A percentile compares a stretch with the other conserved stretches of the same genome.
phyloP scores from a whole-genome alignment of 116 monocot genomes.

The Iris pallida region DNA sequence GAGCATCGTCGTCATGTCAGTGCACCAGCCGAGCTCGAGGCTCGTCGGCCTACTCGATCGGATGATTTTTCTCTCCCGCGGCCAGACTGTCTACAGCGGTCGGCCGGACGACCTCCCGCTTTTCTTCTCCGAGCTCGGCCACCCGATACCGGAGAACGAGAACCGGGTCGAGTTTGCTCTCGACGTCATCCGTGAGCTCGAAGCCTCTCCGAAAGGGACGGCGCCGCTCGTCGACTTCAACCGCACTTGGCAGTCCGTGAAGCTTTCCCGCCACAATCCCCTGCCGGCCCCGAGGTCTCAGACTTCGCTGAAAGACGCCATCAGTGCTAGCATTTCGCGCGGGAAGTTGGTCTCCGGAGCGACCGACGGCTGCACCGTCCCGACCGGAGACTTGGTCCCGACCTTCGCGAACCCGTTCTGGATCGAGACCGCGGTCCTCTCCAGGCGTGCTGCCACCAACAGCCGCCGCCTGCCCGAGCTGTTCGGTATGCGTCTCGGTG shows the following conservation, averaged over 20 bases:
- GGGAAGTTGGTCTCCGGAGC: constrained; percentile 76
- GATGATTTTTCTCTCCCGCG: constrained; percentile 33
- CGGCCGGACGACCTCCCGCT: constrained; percentile 11
- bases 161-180: constrained; percentile 45
- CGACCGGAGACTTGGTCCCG: constrained; percentile 14
- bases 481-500: constrained; percentile 47
- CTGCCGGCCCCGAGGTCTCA: not conserved
- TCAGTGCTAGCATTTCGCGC: constrained; percentile 46
- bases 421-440: constrained; percentile 55
- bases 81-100: constrained; percentile 35
- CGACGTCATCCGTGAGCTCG: constrained; percentile 40
- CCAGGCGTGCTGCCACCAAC: constrained; percentile 47
- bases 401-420: constrained; percentile 64
- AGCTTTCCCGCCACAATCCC: not conserved
- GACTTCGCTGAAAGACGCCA: constrained; percentile 16
- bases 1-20: constrained; percentile 37
- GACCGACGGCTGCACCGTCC: constrained; percentile 11
- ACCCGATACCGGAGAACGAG: constrained; percentile 30
- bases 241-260: constrained; percentile 9
- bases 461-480: constrained; percentile 57
- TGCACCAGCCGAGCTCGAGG: constrained; percentile 45
- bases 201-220: constrained; percentile 10
- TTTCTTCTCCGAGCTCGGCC: constrained; percentile 31
- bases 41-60: constrained; percentile 31
- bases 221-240: constrained; percentile 22